Base-by-base conservation (phyloP, 305 asterid species). In the Fraxinus dipetala region DNA sequence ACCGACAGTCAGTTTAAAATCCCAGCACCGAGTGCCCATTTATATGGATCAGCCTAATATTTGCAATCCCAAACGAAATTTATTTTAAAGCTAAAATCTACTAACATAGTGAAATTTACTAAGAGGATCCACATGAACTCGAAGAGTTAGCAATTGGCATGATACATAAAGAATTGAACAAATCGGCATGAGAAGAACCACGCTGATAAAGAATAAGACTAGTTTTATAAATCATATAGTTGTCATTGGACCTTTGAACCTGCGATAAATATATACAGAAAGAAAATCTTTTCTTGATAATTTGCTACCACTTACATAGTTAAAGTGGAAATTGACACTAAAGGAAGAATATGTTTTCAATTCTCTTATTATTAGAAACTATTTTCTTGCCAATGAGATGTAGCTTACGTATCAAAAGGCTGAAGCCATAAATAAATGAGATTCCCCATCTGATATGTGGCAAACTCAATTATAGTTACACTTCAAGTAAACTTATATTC, bases 341-440 rank as follows among this genome's bases (percentile, higher is more conserved):
- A 11, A 26, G 6, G 9, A 10, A 67, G 6, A 26, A 18, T 5
- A 36, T 51, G 72, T 78, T 54, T 78, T 31, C 63, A 32, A 36
- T 56, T 45, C 7, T 74, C 72, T 18, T 30, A 18, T 11, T 26
- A 6, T 24, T 13, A 6, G 20, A 28, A 36, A 30, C 5, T 9
- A 8, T 24, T 78, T 74, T 45, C 56, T 35, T 45, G 31, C 30
- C 32, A 31, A 67, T 3, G 30, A 81, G 63, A 35, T 82, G 80
- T 24, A 72, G 77, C 80, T 54, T 83, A 79, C 30, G 80, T 78
- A 72, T 24, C 6, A 67, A 65, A 65, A 14, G 69, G 56, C 14
- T 31, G 85, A 83, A 67, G 67, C 83, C 61, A 30, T 38, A 18
- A 43, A 63, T 61, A 61, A 61, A 22, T 22, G 32, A 7, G 72